Base-by-base conservation (phyloP, 305 asterid genomes). In the Fraxinus nigra region DNA sequence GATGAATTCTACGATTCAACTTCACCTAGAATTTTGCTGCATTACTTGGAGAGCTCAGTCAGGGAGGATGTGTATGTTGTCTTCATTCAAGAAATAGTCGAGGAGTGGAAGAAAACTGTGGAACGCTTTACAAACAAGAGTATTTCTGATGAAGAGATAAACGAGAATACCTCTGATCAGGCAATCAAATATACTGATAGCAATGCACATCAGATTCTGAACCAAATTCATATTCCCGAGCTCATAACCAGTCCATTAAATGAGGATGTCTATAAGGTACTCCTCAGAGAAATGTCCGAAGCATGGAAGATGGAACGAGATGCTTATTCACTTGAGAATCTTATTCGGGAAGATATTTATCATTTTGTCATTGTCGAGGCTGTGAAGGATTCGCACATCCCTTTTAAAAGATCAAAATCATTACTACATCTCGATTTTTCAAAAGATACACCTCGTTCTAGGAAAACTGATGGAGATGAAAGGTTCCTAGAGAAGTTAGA, bases 301-400 rank as follows among this genome's bases (percentile, higher is more conserved):
- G 79, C 85, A 65, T 83, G 85, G 87, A 81, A 82, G 82, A 76
- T 69, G 40, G 88, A 86, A 82, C 85, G 54, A 75, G 89, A 86
- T 34, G 85, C 61, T 72, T 69, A 7, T 65, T 81, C 84, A 22
- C 24, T 87, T 22, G 90, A 86, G 80, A 78, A 81, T 78, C 84
- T 77, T 59, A 40, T 90, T 1, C 81, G 82, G 83, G 92, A 89
- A 38, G 90, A 91, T 43, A 82, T 87, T 26, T 79, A 80, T 79
- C 86, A 80, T 24, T 82, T 86, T 76, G 61, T 88, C 81, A 2
- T 88, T 7, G 18, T 14, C 32, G 91, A 86, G 82, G 87, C 82
- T 0, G 74, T 59, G 74, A 89, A 84, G 84, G 89, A 90, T 74
- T 63, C 33, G 7, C 40, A 40, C 26, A 14, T 16, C 33, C 74